Conservation (phyloP, 2,329 filamentous ascomycete genomes). For the Verticillium dahliae region DNA sequence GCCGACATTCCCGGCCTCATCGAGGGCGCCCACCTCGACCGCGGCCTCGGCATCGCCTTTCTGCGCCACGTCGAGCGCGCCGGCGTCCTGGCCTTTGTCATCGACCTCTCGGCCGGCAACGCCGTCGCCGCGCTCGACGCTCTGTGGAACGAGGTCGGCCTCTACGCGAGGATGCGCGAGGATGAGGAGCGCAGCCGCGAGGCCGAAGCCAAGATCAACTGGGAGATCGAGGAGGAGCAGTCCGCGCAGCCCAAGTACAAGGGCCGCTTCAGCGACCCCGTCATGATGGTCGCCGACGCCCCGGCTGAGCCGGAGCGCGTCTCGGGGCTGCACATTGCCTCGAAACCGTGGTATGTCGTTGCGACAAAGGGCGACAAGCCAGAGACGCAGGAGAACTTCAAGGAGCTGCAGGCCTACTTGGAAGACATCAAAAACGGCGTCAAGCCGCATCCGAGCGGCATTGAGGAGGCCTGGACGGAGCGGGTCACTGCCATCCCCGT, state of each 20-base stretch:
- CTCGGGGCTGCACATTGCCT: constrained; percentile 66
- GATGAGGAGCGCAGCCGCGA: constrained; percentile 64
- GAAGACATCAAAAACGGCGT: constrained; percentile 54
- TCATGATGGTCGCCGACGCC: constrained; percentile 23
- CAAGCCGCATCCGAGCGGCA: constrained; percentile 66
- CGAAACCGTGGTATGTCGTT: constrained; percentile 94
- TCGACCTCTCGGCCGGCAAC: constrained; percentile 77
- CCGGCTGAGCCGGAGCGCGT: constrained; percentile 15
- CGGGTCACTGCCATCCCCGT: constrained; percentile 72
- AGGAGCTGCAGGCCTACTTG: constrained; percentile 63
- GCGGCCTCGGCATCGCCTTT: constrained; percentile 85
- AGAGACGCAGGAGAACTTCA: constrained; percentile 72
- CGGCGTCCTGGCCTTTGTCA: constrained; percentile 84
- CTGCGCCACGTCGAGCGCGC: constrained; percentile 91
- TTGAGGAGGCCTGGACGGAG: constrained; percentile 49
- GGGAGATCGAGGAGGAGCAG: constrained; percentile 46
- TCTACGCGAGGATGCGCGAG: constrained; percentile 76
- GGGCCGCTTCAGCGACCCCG: constrained; percentile 9
- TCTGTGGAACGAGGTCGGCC: constrained; percentile 83
- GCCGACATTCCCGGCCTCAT: constrained; percentile 95
- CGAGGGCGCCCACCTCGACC: constrained; percentile 85
- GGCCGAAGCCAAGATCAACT: constrained; percentile 48
- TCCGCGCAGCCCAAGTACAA: constrained; percentile 5
- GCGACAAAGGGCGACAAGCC: constrained; percentile 87
- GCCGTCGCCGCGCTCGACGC: constrained; percentile 71